These are phyloP conservation scores for Gonapodya sp. DNA, from an alignment of 192 early-diverging fungal species.

Conservation along the genomic window DNA sequence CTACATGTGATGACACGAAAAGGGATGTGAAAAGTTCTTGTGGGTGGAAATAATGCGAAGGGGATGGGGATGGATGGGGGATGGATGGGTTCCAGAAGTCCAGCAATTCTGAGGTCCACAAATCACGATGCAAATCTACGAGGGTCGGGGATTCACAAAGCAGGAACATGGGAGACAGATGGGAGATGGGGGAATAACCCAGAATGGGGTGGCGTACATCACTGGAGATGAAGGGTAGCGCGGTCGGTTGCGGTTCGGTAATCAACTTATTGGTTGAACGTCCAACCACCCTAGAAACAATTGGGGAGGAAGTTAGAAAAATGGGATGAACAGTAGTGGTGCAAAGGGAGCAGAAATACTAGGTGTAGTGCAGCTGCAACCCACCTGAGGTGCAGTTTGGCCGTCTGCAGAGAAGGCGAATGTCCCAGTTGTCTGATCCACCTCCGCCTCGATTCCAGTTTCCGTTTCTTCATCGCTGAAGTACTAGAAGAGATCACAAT, in stretches of 20 bases:
- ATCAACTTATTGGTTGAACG: background rate
- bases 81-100: background rate
- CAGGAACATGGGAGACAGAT: background rate
- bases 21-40: background rate
- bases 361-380: too few species aligned
- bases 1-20: too few species aligned
- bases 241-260: too few species aligned
- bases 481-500: slow-evolving; percentile 33
- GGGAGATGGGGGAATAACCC: too few species aligned
- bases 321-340: too few species aligned
- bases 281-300: background rate
- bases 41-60: too few species aligned
- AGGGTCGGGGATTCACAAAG: background rate
- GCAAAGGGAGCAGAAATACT: too few species aligned
- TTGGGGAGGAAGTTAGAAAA: background rate
- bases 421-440: slow-evolving; percentile 63
- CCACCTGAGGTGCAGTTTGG: background rate
- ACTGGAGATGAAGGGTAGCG: too few species aligned
- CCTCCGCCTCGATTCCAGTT: slow-evolving; percentile 52
- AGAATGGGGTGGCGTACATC: too few species aligned
- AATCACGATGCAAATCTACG: background rate
- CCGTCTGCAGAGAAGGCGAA: slow-evolving; percentile 56
- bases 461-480: slow-evolving; percentile 79
- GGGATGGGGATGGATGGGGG: background rate
- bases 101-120: background rate